These are phyloP conservation scores for Gymnopilus dilepis DNA, from an alignment of 768 basidiomycete species.

Conservation along the genomic window DNA sequence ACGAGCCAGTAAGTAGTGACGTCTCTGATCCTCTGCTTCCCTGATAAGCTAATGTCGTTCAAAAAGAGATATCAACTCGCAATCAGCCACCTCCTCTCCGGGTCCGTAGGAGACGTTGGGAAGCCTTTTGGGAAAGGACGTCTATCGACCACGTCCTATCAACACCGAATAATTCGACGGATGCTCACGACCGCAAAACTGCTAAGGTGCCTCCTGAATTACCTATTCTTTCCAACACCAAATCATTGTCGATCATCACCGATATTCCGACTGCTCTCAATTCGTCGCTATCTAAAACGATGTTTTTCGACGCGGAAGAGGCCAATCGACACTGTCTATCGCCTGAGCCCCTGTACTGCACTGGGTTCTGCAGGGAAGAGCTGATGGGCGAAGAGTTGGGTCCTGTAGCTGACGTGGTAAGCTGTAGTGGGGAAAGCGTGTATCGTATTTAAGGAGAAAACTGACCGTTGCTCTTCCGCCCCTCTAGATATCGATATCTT, in stretches of 20 bases:
- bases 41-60: not conserved
- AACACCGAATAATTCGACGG: not conserved
- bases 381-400: slow-evolving; percentile 4
- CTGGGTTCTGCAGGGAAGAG: slow-evolving; percentile 35
- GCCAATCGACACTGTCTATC: slow-evolving; percentile 29
- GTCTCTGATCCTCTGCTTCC: not conserved
- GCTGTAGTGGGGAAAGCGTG: slow-evolving; percentile 13
- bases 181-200: not conserved
- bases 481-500: slow-evolving; percentile 40
- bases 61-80: slow-evolving; percentile 17
- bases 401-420: slow-evolving; percentile 35
- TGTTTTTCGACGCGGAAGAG: slow-evolving; percentile 22
- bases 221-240: not conserved
- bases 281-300: not conserved
- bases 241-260: slow-evolving; percentile 22
- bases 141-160: slow-evolving; percentile 22
- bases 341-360: slow-evolving; percentile 34
- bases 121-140: slow-evolving; percentile 16
- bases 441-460: too few species aligned
- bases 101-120: slow-evolving; percentile 6
- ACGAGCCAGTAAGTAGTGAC: slow-evolving; percentile 17
- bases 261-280: slow-evolving; percentile 11
- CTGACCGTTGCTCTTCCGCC: not conserved
- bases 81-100: not conserved
- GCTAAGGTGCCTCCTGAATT: not conserved